Percentiles rank a stretch among this genome's conserved stretches.
phyloP scores from a whole-genome alignment of 352 stramenopile species.

The Hyaloperonospora brassicae region DNA sequence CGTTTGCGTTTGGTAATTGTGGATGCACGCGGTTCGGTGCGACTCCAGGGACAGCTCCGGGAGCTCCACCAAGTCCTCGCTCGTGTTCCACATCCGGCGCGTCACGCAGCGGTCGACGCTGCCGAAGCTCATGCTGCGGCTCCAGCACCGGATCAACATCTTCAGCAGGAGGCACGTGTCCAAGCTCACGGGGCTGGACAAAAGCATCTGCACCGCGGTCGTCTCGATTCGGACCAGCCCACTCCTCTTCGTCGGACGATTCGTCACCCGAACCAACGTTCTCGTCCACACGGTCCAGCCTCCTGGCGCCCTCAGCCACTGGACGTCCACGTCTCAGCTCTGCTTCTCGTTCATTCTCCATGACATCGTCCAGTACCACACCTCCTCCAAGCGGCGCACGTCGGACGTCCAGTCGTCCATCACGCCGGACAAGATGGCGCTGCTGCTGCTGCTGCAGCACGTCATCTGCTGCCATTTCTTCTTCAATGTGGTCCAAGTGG shows the following conservation, averaged over 20 bases:
- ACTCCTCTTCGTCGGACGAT: slow-evolving; percentile 50
- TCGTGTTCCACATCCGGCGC: slow-evolving; percentile 13
- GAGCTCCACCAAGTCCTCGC: slow-evolving; percentile 11
- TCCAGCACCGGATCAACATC: slow-evolving; percentile 17
- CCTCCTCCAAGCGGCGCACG: slow-evolving; percentile 19
- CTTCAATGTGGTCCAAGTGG: slow-evolving; percentile 83
- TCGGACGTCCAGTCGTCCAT: slow-evolving; percentile 8
- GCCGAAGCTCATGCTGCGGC: slow-evolving; percentile 34
- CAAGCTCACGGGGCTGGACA: slow-evolving; percentile 32
- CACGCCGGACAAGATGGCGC: slow-evolving; percentile 18
- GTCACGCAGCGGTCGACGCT: slow-evolving; percentile 25
- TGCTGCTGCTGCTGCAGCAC: slow-evolving; percentile 18
- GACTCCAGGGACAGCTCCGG: slow-evolving; percentile 20
- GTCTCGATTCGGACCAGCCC: slow-evolving; percentile 22
- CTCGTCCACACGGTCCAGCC: slow-evolving; percentile 36
- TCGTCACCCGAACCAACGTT: slow-evolving; percentile 33
- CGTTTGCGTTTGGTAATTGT: slow-evolving; percentile 37
- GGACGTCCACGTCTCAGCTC: slow-evolving; percentile 24
- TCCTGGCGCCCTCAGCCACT: slow-evolving; percentile 30
- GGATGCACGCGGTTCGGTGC: slow-evolving; percentile 32
- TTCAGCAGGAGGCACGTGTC: slow-evolving; percentile 14
- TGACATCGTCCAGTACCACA: slow-evolving; percentile 9
- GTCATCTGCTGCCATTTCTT: slow-evolving; percentile 38
- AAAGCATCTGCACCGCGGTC: slow-evolving; percentile 40
- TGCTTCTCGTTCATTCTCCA: slow-evolving; percentile 20